These are phyloP conservation scores for Puccinellia tenuiflora DNA, from an alignment of 176 grass and related monocot species.

Conservation along the genomic window DNA sequence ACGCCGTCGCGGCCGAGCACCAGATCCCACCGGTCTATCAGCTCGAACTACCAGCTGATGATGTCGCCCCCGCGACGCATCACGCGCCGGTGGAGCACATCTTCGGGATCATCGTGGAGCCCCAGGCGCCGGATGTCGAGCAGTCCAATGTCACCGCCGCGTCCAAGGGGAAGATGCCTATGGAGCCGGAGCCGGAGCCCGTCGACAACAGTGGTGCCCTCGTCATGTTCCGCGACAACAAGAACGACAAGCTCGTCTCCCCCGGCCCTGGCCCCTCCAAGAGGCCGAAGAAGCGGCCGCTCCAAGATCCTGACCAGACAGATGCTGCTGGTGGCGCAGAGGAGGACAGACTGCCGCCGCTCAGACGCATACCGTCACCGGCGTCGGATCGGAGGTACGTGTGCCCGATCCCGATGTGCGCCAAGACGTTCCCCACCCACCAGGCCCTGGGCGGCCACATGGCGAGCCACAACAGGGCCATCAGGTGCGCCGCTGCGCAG, in stretches of 20 bases:
- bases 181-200: neutral
- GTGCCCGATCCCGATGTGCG: slow-evolving; percentile 11
- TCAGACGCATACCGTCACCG: slow-evolving; percentile 27
- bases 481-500: neutral
- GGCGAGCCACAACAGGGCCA: slow-evolving; percentile 6
- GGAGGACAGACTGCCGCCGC: neutral
- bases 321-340: neutral
- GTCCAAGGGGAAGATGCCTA: neutral
- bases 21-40: neutral
- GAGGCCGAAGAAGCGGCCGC: neutral
- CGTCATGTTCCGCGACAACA: neutral
- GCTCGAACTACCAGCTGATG: neutral
- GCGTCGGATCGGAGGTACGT: slow-evolving; percentile 17
- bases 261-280: slow-evolving; percentile 7
- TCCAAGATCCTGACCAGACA: neutral
- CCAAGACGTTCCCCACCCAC: slow-evolving; percentile 26
- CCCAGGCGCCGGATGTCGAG: neutral
- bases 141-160: neutral
- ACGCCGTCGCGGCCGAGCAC: neutral
- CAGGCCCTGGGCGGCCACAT: slow-evolving; percentile 51
- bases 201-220: neutral
- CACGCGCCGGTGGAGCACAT: neutral
- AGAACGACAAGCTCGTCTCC: neutral
- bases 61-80: neutral
- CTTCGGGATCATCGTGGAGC: neutral